A percentile compares a stretch with the other conserved stretches of the same genome.
phyloP scores from a whole-genome alignment of 768 basidiomycete species.

The Pleurotus sapidus region DNA sequence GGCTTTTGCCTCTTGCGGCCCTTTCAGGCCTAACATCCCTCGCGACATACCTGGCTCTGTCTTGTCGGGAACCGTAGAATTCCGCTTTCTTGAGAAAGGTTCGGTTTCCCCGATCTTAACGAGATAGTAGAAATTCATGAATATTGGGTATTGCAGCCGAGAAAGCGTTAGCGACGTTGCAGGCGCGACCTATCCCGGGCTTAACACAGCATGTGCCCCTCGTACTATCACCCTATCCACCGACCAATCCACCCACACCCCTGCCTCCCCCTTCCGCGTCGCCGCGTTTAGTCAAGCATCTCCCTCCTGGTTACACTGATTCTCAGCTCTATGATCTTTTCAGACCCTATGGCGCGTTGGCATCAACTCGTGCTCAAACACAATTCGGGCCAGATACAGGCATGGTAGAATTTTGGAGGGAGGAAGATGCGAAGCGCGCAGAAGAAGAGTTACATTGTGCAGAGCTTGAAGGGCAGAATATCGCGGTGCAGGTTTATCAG shows the following conservation, averaged over 20 bases:
- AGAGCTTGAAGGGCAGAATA: slow-evolving; percentile 81
- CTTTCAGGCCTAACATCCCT: slow-evolving; percentile 75
- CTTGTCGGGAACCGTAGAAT: slow-evolving; percentile 77
- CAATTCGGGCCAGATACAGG: slow-evolving; percentile 77
- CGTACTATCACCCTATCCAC: slow-evolving; percentile 80
- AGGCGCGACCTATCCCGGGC: slow-evolving; percentile 68
- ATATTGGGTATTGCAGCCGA: slow-evolving; percentile 53
- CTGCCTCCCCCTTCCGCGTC: slow-evolving; percentile 74
- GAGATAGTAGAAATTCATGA: slow-evolving; percentile 6
- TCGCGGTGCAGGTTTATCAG: slow-evolving; percentile 78
- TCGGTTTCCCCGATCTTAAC: slow-evolving; percentile 10
- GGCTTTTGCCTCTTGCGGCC: slow-evolving; percentile 72
- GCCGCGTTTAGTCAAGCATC: slow-evolving; percentile 82
- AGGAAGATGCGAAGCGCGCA: slow-evolving; percentile 76
- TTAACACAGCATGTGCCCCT: slow-evolving; percentile 57
- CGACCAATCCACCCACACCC: slow-evolving; percentile 70
- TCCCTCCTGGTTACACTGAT: slow-evolving; percentile 67
- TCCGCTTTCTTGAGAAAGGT: slow-evolving; percentile 82
- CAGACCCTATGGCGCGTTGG: slow-evolving; percentile 79
- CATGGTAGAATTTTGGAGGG: slow-evolving; percentile 83
- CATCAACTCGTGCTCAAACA: slow-evolving; percentile 70
- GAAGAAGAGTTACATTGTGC: slow-evolving; percentile 83
- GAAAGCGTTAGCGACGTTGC: slow-evolving; percentile 83
- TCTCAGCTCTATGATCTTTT: slow-evolving; percentile 82
- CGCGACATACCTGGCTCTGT: slow-evolving; percentile 53